Conservation (phyloP, 768 basidiomycete genomes). For the Boletus tomentosulus region DNA sequence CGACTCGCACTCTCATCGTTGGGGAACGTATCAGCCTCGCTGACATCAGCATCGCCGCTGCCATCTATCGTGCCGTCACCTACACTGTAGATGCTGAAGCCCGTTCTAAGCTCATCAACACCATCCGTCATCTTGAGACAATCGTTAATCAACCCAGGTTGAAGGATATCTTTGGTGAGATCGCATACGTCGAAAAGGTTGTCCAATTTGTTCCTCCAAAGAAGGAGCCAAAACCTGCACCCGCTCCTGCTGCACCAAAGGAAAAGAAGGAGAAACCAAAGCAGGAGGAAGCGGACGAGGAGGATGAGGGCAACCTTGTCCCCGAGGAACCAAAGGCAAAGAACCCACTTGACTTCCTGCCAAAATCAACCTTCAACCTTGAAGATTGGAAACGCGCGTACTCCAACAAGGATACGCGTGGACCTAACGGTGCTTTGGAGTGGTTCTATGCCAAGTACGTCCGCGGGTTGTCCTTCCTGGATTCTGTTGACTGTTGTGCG, state of each 20-base stretch:
- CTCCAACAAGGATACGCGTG: slow-evolving; percentile 97
- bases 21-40: slow-evolving; percentile 94
- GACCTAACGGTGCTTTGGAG: slow-evolving; percentile 74
- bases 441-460: slow-evolving; percentile 96
- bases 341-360: slow-evolving; percentile 91
- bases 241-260: slow-evolving; percentile 36
- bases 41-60: slow-evolving; percentile 67
- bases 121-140: slow-evolving; percentile 84
- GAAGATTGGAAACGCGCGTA: slow-evolving; percentile 98
- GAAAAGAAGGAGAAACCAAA: slow-evolving; percentile 66
- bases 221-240: slow-evolving; percentile 56
- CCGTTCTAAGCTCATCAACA: slow-evolving; percentile 68
- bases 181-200: slow-evolving; percentile 63
- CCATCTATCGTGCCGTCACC: slow-evolving; percentile 50
- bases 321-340: slow-evolving; percentile 85
- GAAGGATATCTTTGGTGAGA: slow-evolving; percentile 59
- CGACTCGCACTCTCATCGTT: slow-evolving; percentile 82
- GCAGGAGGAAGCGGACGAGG: slow-evolving; percentile 53
- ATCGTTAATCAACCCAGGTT: slow-evolving; percentile 79
- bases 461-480: background rate
- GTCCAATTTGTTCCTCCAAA: slow-evolving; percentile 66
- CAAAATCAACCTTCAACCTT: slow-evolving; percentile 83
- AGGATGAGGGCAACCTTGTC: slow-evolving; percentile 72
- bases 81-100: slow-evolving; percentile 61
- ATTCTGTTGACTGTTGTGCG: slow-evolving; percentile 4